Evolutionary conservation across 345 rosid species (phyloP).

Genomic region (Sisymbrium irio): DNA sequence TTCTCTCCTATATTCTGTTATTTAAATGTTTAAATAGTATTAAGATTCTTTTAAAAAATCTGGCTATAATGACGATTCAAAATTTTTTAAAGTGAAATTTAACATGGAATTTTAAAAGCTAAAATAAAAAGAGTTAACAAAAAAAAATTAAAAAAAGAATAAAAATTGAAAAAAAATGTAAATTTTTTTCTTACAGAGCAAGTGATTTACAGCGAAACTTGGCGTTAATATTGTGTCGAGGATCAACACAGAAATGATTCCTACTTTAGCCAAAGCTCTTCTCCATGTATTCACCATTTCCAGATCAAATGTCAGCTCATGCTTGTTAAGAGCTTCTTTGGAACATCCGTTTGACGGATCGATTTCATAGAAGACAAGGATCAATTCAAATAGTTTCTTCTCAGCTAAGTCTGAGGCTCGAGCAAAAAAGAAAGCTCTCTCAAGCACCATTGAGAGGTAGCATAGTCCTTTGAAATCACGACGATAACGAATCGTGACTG

Average conservation of each 20-base stretch:
- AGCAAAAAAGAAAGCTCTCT: constrained; percentile 6
- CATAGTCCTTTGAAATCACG: constrained; percentile 5
- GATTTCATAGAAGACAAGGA: constrained; percentile 14
- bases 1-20: too few species aligned
- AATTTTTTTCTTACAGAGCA: too few species aligned
- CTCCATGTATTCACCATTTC: constrained; percentile 15
- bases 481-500: constrained; percentile 15
- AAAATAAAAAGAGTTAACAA: too few species aligned
- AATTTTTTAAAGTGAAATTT: too few species aligned
- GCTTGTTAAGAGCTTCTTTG: background rate
- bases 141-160: too few species aligned
- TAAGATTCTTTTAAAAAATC: too few species aligned
- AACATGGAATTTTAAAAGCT: too few species aligned
- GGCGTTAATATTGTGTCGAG: too few species aligned
- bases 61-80: too few species aligned
- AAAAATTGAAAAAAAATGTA: too few species aligned
- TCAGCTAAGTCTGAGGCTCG: background rate
- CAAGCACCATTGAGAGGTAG: constrained; percentile 26
- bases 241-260: constrained; percentile 7
- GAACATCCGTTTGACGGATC: constrained; percentile 8
- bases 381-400: constrained; percentile 5
- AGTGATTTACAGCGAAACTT: too few species aligned
- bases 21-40: too few species aligned
- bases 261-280: constrained; percentile 2
- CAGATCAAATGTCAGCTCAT: background rate